These are phyloP conservation scores for Leucocoprinus leucothites DNA, from an alignment of 768 basidiomycete species.

Conservation along the genomic window DNA sequence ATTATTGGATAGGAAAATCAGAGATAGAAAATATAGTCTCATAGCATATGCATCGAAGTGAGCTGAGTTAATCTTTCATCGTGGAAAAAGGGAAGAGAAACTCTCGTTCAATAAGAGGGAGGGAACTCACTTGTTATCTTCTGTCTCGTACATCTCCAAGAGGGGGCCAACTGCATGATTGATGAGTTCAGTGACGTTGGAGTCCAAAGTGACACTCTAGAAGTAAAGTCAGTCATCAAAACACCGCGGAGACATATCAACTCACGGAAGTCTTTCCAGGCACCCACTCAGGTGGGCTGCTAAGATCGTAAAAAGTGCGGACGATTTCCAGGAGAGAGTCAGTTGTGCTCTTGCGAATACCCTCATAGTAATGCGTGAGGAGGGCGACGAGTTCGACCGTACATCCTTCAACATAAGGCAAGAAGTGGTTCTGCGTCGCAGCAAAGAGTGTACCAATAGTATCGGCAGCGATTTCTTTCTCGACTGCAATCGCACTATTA, in stretches of 20 bases:
- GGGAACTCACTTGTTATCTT: conserved; percentile 92
- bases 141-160: conserved; percentile 86
- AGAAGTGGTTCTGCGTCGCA: conserved; percentile 77
- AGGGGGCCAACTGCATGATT: conserved; percentile 70
- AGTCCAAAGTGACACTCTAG: conserved; percentile 45
- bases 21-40: conserved; percentile 48
- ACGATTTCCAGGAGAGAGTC: conserved; percentile 87
- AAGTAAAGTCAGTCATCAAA: conserved; percentile 6
- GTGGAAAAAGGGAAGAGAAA: conserved; percentile 15
- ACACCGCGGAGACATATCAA: background rate
- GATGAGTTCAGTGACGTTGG: conserved; percentile 76
- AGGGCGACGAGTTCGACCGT: conserved; percentile 76
- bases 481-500: conserved; percentile 94
- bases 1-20: conserved; percentile 19
- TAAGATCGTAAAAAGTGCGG: conserved; percentile 88
- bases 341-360: conserved; percentile 91
- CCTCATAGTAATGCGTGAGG: conserved; percentile 93
- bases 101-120: conserved; percentile 6
- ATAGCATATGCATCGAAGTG: conserved; percentile 69
- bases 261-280: conserved; percentile 51
- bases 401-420: conserved; percentile 85
- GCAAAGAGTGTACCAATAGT: conserved; percentile 90
- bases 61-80: conserved; percentile 74
- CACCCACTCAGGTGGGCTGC: conserved; percentile 78
- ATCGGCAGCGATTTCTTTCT: conserved; percentile 98